phyloP scores from a whole-genome alignment of 148 eudicot genomes.

The Euryodendron excelsum region DNA sequence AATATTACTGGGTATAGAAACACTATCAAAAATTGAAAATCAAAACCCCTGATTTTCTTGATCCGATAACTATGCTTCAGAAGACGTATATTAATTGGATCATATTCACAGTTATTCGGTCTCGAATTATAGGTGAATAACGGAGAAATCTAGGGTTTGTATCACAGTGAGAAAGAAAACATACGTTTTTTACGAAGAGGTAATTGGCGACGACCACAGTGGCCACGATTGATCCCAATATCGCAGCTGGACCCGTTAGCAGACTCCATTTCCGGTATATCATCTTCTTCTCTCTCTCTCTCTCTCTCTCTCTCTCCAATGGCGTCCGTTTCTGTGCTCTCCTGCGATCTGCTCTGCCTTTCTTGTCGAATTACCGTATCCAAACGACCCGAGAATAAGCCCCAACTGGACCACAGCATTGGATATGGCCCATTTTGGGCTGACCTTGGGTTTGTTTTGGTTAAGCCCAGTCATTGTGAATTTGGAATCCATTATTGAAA shows the following conservation, averaged over 20 bases:
- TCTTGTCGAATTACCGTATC: no score
- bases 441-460: no score
- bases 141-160: not conserved
- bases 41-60: not conserved
- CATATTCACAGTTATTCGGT: not conserved
- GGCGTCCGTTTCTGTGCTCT: not conserved
- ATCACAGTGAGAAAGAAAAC: conserved; percentile 10
- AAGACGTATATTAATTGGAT: not conserved
- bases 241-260: conserved; percentile 50
- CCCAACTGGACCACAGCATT: no score
- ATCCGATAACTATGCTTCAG: not conserved
- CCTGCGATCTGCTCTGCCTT: no score
- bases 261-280: conserved; percentile 84
- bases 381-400: no score
- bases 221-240: conserved; percentile 45
- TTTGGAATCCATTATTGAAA: no score
- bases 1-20: not conserved
- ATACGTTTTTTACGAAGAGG: conserved; percentile 40
- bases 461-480: no score
- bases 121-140: not conserved
- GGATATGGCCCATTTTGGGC: no score
- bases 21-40: not conserved
- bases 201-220: conserved; percentile 42
- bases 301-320: not conserved
- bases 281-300: conserved; percentile 36